Base-by-base conservation (phyloP, 106 monocot genomes). In the Gastrodia elata region DNA sequence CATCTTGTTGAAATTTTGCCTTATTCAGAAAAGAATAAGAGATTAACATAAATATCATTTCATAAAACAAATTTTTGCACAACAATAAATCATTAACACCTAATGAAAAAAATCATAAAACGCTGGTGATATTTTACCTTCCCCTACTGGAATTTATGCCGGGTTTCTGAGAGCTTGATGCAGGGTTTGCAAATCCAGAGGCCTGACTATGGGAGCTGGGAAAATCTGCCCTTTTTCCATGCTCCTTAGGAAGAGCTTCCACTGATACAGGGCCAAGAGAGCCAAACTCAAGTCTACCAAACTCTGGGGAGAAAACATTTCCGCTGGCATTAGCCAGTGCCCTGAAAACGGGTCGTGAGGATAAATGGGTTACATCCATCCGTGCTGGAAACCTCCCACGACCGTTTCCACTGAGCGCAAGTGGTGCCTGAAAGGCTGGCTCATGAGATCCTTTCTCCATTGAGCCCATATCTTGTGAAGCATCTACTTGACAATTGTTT, bases 251-350 rank as follows among this genome's bases (percentile, higher is more conserved):
- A 22, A 71, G 58, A 22, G 58, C 41, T 27, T 27, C 64, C 10
- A 83, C 11, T 32, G 78, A 40, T 74, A 75, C 71, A 18, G 83
- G 73, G 4, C 80, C 83, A 8, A 83, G 57, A 36, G 88, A 82
- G 6, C 91, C 94, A 83, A 88, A 86, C 55, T 91, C 82, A 46
- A 83, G 34, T 39, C 64, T 74, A 2, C 72, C 68, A 40, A 20
- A 40, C 1, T 75, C 81, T 16, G 43, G 20, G 40, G 36, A 58
- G 46, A 36, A 33, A 5, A 39, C 20, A n/a, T n/a, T n/a, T 0
- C 72, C 75, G 74, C 76, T 85, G 48, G 75, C 78, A 68, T 70
- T 78, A 61, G 61, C 46, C 40, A 30, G n/a, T 25, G 73, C 82
- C 76, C 64, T 81, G 2, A 71, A 16, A 15, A 65, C 22, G 74